Evolutionary conservation across 306 rosid species (phyloP).

Genomic region (Trichosanthes truncata): DNA sequence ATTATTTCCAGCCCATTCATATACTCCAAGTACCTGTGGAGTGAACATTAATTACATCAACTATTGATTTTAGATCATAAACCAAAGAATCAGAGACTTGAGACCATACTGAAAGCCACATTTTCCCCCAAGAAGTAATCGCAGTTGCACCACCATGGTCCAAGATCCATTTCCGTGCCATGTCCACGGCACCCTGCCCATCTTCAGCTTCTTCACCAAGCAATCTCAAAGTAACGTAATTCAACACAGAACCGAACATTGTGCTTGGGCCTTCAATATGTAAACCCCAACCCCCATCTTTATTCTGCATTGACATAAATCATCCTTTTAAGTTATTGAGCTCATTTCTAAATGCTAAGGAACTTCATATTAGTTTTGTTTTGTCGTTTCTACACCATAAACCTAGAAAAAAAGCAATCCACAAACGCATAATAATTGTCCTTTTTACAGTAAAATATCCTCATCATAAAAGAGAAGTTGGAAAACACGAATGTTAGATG

Average conservation of each 20-base stretch:
- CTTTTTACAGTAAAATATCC: not conserved
- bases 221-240: slow-evolving; percentile 23
- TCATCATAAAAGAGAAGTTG: not conserved
- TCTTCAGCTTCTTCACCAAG: slow-evolving; percentile 28
- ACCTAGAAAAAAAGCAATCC: not conserved
- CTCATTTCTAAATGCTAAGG: not conserved
- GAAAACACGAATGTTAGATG: not conserved
- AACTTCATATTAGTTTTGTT: not conserved
- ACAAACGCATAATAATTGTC: not conserved
- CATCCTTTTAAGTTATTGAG: not conserved
- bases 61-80: slow-evolving; percentile 3
- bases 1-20: slow-evolving; percentile 32
- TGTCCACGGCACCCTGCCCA: slow-evolving; percentile 18
- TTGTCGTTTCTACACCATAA: not conserved
- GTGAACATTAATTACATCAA: not conserved
- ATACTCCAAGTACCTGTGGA: slow-evolving; percentile 23
- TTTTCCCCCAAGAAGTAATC: slow-evolving; percentile 32
- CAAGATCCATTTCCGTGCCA: slow-evolving; percentile 25
- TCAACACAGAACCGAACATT: slow-evolving; percentile 23
- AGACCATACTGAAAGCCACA: slow-evolving; percentile 29
- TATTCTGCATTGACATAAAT: slow-evolving; percentile 16
- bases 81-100: not conserved
- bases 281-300: slow-evolving; percentile 36
- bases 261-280: slow-evolving; percentile 34
- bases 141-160: slow-evolving; percentile 26